These are phyloP conservation scores for Darksidea phi DNA, from an alignment of 495 filamentous ascomycete species.

Conservation along the genomic window DNA sequence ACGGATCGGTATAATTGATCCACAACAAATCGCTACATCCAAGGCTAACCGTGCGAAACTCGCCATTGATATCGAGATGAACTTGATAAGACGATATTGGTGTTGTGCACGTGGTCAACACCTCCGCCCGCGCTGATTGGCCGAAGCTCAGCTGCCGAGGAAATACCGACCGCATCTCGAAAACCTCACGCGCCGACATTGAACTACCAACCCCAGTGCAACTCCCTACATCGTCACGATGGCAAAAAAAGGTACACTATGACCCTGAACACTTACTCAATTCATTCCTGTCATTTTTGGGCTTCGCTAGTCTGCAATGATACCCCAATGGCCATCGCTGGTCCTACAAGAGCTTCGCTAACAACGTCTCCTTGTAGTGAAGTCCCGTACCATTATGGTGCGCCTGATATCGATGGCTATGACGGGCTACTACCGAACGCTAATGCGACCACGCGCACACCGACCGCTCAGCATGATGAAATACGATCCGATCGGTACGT, in stretches of 20 bases:
- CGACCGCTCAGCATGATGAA: conserved; percentile 94
- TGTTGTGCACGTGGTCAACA: no score
- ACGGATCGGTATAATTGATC: no score
- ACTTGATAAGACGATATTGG: no score
- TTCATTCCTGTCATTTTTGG: background rate
- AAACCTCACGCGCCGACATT: conserved; percentile 1
- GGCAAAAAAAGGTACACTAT: conserved; percentile 55
- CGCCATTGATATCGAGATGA: no score
- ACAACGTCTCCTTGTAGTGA: conserved; percentile 57
- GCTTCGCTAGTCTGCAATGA: background rate
- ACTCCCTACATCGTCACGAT: conserved; percentile 41
- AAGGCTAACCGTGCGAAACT: no score
- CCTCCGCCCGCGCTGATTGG: no score
- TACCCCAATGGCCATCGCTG: background rate
- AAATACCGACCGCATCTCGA: background rate
- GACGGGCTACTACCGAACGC: conserved; percentile 94
- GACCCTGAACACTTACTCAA: background rate
- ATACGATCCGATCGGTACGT: conserved; percentile 95
- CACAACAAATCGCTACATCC: no score
- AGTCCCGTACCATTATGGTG: conserved; percentile 87
- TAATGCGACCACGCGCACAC: conserved; percentile 75
- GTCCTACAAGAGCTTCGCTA: background rate
- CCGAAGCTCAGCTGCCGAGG: background rate
- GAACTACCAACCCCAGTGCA: background rate
- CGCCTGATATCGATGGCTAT: conserved; percentile 97